Conservation (phyloP, 257 asterid genomes). For the Solanum sitiens region DNA sequence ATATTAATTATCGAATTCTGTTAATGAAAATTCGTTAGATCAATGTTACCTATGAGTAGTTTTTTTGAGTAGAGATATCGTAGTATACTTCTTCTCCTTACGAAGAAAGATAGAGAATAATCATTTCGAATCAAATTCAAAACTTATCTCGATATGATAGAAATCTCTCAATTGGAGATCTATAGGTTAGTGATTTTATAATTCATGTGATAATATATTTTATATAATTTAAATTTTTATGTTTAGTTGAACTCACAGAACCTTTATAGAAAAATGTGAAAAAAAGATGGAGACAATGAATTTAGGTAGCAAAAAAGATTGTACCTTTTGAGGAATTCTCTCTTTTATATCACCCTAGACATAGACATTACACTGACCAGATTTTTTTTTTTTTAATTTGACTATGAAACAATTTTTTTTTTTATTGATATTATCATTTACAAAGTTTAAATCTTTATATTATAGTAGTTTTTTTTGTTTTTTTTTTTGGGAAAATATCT, state of each 20-base stretch:
- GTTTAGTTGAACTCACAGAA: not conserved
- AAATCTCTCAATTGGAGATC: not conserved
- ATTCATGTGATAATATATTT: not conserved
- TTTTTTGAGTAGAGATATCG: too few relatives aligned
- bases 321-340: not conserved
- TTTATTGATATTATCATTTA: not conserved
- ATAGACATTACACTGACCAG: not conserved
- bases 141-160: not conserved
- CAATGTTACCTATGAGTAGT: too few relatives aligned
- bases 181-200: not conserved
- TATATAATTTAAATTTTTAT: not conserved
- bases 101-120: not conserved
- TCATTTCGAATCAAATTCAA: too few relatives aligned
- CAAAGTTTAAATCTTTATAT: not conserved
- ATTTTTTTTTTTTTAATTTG: too few relatives aligned
- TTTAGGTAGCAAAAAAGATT: not conserved
- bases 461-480: not conserved
- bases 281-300: not conserved
- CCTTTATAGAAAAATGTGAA: not conserved
- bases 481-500: not conserved
- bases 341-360: not conserved
- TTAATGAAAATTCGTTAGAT: not conserved
- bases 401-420: not conserved
- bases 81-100: not conserved
- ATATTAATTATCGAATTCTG: not conserved